Percentiles rank a stretch among this genome's conserved stretches.
Conservation (phyloP, 306 rosid genomes). For the Dalbergia cochinchinensis region DNA sequence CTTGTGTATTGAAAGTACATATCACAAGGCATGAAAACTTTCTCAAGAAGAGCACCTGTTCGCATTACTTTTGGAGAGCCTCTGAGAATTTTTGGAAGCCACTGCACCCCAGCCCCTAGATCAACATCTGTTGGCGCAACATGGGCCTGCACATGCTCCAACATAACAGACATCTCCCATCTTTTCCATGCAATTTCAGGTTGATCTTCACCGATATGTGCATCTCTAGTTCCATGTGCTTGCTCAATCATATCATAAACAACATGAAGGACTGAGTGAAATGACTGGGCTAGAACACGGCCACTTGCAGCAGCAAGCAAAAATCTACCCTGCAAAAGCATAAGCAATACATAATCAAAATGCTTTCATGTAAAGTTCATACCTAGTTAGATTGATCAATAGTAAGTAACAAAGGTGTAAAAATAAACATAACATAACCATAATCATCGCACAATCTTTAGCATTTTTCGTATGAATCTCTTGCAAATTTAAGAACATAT, state of each 20-base stretch:
- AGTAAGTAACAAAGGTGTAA: constrained; percentile 17
- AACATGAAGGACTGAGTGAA: constrained; percentile 85
- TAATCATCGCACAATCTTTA: constrained; percentile 11
- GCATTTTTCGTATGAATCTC: not conserved
- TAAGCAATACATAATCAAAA: constrained; percentile 10
- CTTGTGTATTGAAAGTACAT: constrained; percentile 96
- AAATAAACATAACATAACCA: not conserved
- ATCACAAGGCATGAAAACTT: constrained; percentile 98
- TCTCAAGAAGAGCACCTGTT: constrained; percentile 98
- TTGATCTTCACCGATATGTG: constrained; percentile 57
- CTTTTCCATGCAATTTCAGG: constrained; percentile 93
- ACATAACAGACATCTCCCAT: constrained; percentile 90
- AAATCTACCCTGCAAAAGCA: constrained; percentile 82
- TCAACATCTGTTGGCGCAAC: constrained; percentile 99
- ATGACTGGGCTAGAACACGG: constrained; percentile 87
- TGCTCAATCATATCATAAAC: constrained; percentile 85
- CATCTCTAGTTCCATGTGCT: constrained; percentile 61
- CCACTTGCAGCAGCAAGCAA: constrained; percentile 97
- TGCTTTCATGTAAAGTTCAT: constrained; percentile 3
- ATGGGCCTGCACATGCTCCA: constrained; percentile 99
- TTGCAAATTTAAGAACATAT: constrained; percentile 16
- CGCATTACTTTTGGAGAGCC: constrained; percentile 96
- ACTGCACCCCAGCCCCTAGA: constrained; percentile 97
- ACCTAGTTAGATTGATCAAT: constrained; percentile 26
- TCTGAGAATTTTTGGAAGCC: constrained; percentile 90